phyloP scores from a whole-genome alignment of 805 yeast genomes.

The Candida morakotiae region DNA sequence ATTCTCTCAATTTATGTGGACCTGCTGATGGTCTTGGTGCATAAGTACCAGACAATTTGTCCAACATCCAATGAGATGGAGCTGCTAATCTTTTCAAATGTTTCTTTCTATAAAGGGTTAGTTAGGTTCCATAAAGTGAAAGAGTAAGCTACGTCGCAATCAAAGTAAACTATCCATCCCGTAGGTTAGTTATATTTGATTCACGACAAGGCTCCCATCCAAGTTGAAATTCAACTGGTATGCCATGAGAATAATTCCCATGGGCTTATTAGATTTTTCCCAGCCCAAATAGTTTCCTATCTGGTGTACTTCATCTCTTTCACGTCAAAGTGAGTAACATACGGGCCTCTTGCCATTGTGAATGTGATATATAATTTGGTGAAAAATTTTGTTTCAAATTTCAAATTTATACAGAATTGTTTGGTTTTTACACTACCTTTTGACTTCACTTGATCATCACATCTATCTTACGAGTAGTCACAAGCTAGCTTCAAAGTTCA shows the following conservation, averaged over 20 bases:
- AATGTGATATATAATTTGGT: no score
- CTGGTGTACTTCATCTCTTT: constrained; percentile 11
- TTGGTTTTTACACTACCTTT: neutral
- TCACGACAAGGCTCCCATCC: constrained; percentile 51
- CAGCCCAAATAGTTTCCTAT: constrained; percentile 6
- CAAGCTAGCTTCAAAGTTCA: no score
- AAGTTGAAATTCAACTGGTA: constrained; percentile 16
- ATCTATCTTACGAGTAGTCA: neutral
- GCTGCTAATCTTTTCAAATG: constrained; percentile 99
- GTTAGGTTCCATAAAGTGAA: constrained; percentile 11
- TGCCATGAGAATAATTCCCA: constrained; percentile 8
- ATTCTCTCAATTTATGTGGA: constrained; percentile 99
- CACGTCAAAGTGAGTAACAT: constrained; percentile 21
- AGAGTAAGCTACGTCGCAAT: constrained; percentile 6
- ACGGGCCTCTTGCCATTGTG: constrained; percentile 55
- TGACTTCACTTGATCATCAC: neutral
- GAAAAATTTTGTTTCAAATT: neutral
- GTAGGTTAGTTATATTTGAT: constrained; percentile 9
- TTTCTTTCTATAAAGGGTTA: constrained; percentile 68
- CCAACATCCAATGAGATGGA: constrained; percentile 99
- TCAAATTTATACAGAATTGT: neutral
- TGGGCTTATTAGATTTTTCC: constrained; percentile 10
- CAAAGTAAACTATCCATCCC: neutral
- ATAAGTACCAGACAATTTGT: constrained; percentile 98
- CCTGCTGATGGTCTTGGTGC: constrained; percentile 99